Percentiles rank a stretch among this genome's conserved stretches.
Evolutionary conservation across 2,329 filamentous ascomycete genomes (phyloP).

Genomic region (Claviceps africana): DNA sequence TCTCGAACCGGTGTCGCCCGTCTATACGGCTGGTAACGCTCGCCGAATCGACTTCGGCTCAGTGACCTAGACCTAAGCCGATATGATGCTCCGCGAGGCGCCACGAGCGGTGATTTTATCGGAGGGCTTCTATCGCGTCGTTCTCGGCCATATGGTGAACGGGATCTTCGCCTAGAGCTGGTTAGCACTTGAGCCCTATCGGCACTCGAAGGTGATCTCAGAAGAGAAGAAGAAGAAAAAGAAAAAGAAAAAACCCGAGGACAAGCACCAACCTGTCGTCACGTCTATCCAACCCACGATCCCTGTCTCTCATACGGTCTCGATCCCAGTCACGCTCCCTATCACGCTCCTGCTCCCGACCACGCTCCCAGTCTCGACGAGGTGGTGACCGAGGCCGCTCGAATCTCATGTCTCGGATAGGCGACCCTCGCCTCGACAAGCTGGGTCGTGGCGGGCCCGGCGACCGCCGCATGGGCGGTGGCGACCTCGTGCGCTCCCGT

Average conservation of each 20-base stretch:
- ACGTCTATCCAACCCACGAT: conserved; percentile 25
- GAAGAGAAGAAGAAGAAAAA: no score
- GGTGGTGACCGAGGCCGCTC: conserved; percentile 26
- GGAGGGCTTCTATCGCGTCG: conserved; percentile 23
- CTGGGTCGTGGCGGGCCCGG: conserved; percentile 24
- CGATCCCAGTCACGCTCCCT: conserved; percentile 18
- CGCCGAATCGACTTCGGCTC: conserved; percentile 29
- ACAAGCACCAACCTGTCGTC: conserved; percentile 23
- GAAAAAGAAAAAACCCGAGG: no score
- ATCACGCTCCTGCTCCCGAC: conserved; percentile 19
- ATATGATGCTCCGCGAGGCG: conserved; percentile 29
- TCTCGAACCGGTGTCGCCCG: conserved; percentile 35
- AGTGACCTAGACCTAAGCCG: conserved; percentile 38
- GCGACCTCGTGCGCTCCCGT: conserved; percentile 23
- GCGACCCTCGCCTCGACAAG: conserved; percentile 22
- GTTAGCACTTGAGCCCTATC: background rate
- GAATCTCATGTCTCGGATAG: conserved; percentile 21
- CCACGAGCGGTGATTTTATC: conserved; percentile 15
- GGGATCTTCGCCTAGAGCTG: conserved; percentile 34
- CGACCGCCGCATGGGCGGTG: conserved; percentile 19
- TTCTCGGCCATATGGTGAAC: conserved; percentile 38
- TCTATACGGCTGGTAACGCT: conserved; percentile 29
- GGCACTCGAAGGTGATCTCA: background rate
- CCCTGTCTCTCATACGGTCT: conserved; percentile 16
- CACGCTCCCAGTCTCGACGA: conserved; percentile 21